Evolutionary conservation across 305 asterid genomes (phyloP), one percentile per base, ranked within the genome.

Genomic region (Striga hermonthica): DNA sequence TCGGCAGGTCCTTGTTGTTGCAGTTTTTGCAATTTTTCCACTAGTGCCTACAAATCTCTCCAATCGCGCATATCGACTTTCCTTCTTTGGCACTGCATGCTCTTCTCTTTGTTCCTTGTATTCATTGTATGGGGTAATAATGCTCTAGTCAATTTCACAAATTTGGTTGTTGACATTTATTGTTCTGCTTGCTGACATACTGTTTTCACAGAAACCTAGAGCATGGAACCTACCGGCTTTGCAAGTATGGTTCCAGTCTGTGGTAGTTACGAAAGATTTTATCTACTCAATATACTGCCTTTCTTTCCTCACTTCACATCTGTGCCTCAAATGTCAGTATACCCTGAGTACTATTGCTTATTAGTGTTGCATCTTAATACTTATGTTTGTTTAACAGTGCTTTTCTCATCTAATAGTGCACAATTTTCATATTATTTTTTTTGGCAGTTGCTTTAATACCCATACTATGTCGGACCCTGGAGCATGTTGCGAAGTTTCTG

Each of bases 181-280:
- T 37, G 1, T 41, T 49, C 55, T 50, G 44, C 35, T 62, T 47
- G 37, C 59, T 55, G 55, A 50, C 59, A 39, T 54, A 36, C 40
- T 38, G 15, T 68, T 60, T 5, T 62, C 60, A 74, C 84, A 93
- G 99, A 86, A 77, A 82, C 99, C 99, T 3, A 79, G 96, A 81
- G 95, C 88, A 58, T 88, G 94, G 99, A 86, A 90, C 78, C 45
- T 86, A 80, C 95, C 88, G 81, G 97, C 89, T 38, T 69, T 93
- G 79, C 97, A 86, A 90, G 82, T 79, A 50, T 93, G 99, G 99
- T 85, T 93, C 75, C 95, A 93, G 79, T 80, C 96, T 0, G 88
- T 93, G 68, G 41, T 86, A 58, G 87, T 72, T 69, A 78, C 95
- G 68, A 93, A 88, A 76, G 96, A 93, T 75, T 93, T 93, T 77